Percentiles rank a stretch among this genome's conserved stretches.
phyloP scores from a whole-genome alignment of 2,329 filamentous ascomycete species.

The Plectosphaerella cucumerina region DNA sequence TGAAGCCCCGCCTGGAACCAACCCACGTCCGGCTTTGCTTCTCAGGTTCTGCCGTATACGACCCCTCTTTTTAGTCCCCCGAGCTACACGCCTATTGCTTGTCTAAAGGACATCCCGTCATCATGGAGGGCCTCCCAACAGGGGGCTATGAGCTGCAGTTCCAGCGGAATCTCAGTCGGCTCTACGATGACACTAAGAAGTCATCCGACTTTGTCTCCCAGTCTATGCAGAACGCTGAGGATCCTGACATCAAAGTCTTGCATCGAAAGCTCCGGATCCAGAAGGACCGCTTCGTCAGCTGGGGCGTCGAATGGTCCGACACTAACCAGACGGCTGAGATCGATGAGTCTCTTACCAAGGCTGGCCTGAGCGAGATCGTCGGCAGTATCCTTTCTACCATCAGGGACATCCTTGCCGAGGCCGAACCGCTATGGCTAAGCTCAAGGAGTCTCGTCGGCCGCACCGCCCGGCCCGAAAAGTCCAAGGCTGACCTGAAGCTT shows the following conservation, averaged over 20 bases:
- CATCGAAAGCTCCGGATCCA: constrained; percentile 77
- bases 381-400: constrained; percentile 76
- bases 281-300: constrained; percentile 72
- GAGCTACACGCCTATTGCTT: too few species aligned
- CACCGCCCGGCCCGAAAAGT: constrained; percentile 33
- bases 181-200: constrained; percentile 79
- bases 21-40: not conserved
- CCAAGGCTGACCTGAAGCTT: constrained; percentile 44
- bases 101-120: too few species aligned
- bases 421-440: constrained; percentile 66
- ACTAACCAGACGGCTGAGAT: constrained; percentile 65
- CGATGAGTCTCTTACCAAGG: constrained; percentile 65
- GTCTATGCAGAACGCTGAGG: constrained; percentile 56
- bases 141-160: constrained; percentile 53
- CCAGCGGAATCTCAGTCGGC: constrained; percentile 61
- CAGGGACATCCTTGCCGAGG: constrained; percentile 73
- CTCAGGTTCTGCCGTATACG: too few species aligned
- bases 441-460: constrained; percentile 43
- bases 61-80: too few species aligned
- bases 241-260: constrained; percentile 66
- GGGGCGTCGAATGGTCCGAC: constrained; percentile 80
- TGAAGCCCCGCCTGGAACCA: not conserved
- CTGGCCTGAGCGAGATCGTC: constrained; percentile 72
- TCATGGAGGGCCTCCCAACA: constrained; percentile 48
- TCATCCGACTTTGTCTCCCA: constrained; percentile 70